Evolutionary conservation across 208 protist genomes (phyloP).

Genomic region (Leptomonas seymouri): DNA sequence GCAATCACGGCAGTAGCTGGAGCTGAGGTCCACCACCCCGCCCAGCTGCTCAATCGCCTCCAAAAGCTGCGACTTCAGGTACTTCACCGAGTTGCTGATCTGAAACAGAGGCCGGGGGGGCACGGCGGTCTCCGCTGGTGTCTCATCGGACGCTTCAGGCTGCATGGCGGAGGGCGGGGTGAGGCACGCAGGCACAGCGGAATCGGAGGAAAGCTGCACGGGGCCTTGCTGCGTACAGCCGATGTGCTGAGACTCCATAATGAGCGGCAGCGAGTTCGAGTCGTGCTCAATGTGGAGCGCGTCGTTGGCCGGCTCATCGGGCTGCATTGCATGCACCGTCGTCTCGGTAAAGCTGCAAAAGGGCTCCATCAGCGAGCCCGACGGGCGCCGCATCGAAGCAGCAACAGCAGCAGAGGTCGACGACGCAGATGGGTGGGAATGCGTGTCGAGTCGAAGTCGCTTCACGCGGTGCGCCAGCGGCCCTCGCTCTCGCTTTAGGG

Average conservation of each 20-base stretch:
- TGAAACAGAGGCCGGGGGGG: conserved; percentile 44
- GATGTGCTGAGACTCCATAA: conserved; percentile 32
- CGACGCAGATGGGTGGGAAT: not conserved
- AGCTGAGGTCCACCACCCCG: conserved; percentile 46
- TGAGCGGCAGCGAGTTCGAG: not conserved
- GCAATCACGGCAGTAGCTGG: conserved; percentile 39
- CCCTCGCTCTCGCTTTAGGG: conserved; percentile 4
- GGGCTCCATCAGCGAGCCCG: not conserved
- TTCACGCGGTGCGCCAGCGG: not conserved
- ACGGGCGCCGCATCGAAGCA: not conserved
- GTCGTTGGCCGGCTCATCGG: not conserved
- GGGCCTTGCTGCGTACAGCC: conserved; percentile 20
- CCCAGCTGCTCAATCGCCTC: conserved; percentile 49
- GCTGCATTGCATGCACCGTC: not conserved
- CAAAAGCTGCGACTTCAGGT: conserved; percentile 40
- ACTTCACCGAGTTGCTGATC: conserved; percentile 62
- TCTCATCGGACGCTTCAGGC: not conserved
- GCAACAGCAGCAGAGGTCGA: not conserved
- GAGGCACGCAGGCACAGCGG: not conserved
- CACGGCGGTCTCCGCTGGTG: not conserved
- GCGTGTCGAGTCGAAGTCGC: conserved; percentile 5
- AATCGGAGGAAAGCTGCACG: not conserved
- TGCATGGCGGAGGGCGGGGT: not conserved
- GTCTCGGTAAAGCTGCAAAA: not conserved
- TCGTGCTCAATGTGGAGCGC: not conserved